Percentiles rank a stretch among this genome's conserved stretches.
These are phyloP conservation scores for Vigna nakashimae DNA, from an alignment of 306 rosid species.

Conservation along the genomic window DNA sequence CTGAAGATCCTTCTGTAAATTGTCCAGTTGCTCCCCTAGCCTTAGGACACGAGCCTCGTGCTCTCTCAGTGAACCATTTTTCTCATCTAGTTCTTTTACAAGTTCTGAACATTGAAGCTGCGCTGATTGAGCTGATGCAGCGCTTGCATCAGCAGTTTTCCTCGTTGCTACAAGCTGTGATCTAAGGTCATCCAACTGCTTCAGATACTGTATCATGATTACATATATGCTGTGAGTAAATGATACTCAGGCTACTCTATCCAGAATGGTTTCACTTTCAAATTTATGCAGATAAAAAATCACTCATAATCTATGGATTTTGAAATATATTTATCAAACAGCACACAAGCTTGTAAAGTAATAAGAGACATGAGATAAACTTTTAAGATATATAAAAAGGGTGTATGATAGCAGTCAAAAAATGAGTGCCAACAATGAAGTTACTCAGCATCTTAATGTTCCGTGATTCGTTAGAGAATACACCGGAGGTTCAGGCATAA, in stretches of 20 bases:
- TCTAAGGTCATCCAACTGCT: slow-evolving; percentile 82
- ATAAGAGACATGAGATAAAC: neutral
- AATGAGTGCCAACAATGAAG: neutral
- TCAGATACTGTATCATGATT: slow-evolving; percentile 63
- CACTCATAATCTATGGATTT: slow-evolving; percentile 4
- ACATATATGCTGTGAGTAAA: slow-evolving; percentile 34
- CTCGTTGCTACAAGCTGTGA: slow-evolving; percentile 70
- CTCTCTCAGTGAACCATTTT: slow-evolving; percentile 71
- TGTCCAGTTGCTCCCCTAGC: slow-evolving; percentile 85
- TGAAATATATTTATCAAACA: slow-evolving; percentile 16
- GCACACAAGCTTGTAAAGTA: neutral
- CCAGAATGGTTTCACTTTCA: slow-evolving; percentile 1
- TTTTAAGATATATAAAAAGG: slow-evolving; percentile 21
- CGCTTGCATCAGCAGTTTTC: slow-evolving; percentile 86
- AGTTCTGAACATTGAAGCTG: slow-evolving; percentile 75
- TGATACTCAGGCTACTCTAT: slow-evolving; percentile 9
- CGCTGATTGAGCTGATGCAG: slow-evolving; percentile 84
- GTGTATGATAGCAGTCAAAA: slow-evolving; percentile 21
- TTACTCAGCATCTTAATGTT: neutral
- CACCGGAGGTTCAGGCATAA: neutral
- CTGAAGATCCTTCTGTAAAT: slow-evolving; percentile 80
- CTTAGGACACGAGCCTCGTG: slow-evolving; percentile 77
- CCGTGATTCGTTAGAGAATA: slow-evolving; percentile 12
- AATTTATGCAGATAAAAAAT: slow-evolving; percentile 4
- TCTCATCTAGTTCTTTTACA: slow-evolving; percentile 77